A percentile compares a stretch with the other conserved stretches of the same genome.
phyloP scores from a whole-genome alignment of 257 asterid genomes.

The Plantago major region DNA sequence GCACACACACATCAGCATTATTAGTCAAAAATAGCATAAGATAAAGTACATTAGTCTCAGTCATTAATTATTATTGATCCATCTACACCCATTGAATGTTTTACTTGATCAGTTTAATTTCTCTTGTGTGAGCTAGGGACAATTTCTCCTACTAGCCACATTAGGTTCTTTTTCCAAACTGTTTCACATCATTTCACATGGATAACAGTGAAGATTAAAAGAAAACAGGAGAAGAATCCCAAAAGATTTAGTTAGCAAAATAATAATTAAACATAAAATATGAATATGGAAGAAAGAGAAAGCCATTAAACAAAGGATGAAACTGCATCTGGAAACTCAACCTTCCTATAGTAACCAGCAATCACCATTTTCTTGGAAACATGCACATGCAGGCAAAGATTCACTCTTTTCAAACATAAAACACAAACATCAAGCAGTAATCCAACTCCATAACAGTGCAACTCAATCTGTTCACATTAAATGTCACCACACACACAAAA shows the following conservation, averaged over 20 bases:
- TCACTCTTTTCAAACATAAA: constrained; percentile 14
- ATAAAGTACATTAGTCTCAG: no score
- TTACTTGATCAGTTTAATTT: no score
- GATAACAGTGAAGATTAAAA: constrained; percentile 12
- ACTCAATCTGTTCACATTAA: constrained; percentile 33
- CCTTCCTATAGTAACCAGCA: constrained; percentile 23
- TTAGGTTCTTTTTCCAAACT: neutral
- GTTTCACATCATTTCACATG: constrained; percentile 24
- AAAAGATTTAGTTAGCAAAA: constrained; percentile 1
- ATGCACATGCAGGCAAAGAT: constrained; percentile 47
- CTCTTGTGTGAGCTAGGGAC: no score
- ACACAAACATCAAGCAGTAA: constrained; percentile 32
- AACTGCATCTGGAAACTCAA: constrained; percentile 29
- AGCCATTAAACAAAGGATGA: constrained; percentile 27
- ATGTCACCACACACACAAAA: constrained; percentile 4
- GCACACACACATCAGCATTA: no score
- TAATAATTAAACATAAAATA: neutral
- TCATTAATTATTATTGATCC: no score
- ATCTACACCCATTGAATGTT: no score
- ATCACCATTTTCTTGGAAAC: constrained; percentile 44
- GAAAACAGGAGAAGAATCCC: constrained; percentile 17
- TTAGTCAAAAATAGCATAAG: no score
- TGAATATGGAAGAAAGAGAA: constrained; percentile 26
- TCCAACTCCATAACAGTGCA: constrained; percentile 22
- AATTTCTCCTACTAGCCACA: no score